Conservation (phyloP, 495 filamentous ascomycete species). For the Neurospora sp. region DNA sequence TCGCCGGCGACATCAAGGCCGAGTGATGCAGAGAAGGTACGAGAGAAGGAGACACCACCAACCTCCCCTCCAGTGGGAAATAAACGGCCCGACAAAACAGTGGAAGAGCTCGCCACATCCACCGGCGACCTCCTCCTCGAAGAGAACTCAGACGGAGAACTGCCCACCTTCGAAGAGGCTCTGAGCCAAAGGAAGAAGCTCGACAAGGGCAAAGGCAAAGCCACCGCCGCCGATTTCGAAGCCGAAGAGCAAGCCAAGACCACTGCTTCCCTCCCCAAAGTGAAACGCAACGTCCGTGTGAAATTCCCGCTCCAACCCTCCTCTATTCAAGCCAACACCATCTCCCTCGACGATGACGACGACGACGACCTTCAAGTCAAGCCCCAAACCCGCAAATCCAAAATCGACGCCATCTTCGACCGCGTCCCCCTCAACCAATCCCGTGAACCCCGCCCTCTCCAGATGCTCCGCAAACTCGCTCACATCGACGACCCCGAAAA, state of each 20-base stretch:
- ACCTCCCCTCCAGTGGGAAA: slow-evolving; percentile 36
- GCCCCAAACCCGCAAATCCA: slow-evolving; percentile 21
- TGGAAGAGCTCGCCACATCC: not conserved
- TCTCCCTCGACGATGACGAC: slow-evolving; percentile 24
- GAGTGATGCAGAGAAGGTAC: not conserved
- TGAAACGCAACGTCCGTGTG: slow-evolving; percentile 31
- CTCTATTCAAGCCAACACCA: slow-evolving; percentile 13
- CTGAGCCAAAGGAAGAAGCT: slow-evolving; percentile 15
- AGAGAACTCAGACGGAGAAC: slow-evolving; percentile 16
- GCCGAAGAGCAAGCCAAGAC: slow-evolving; percentile 2
- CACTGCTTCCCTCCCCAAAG: slow-evolving; percentile 6
- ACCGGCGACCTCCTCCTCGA: slow-evolving; percentile 1
- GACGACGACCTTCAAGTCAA: slow-evolving; percentile 33
- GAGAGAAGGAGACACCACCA: slow-evolving; percentile 34
- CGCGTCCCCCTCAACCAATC: slow-evolving; percentile 47
- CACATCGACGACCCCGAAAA: slow-evolving; percentile 52
- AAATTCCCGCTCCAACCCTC: slow-evolving; percentile 20
- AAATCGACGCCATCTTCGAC: slow-evolving; percentile 54
- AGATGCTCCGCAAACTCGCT: slow-evolving; percentile 60
- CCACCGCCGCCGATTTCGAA: slow-evolving; percentile 19
- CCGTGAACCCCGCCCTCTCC: slow-evolving; percentile 54
- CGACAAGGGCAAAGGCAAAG: slow-evolving; percentile 49
- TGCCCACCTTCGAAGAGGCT: slow-evolving; percentile 24
- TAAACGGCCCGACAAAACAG: slow-evolving; percentile 6
- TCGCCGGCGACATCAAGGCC: slow-evolving; percentile 16